phyloP scores from a whole-genome alignment of 1,284 basidiomycete species.

The Cystobasidiaceae sp. region DNA sequence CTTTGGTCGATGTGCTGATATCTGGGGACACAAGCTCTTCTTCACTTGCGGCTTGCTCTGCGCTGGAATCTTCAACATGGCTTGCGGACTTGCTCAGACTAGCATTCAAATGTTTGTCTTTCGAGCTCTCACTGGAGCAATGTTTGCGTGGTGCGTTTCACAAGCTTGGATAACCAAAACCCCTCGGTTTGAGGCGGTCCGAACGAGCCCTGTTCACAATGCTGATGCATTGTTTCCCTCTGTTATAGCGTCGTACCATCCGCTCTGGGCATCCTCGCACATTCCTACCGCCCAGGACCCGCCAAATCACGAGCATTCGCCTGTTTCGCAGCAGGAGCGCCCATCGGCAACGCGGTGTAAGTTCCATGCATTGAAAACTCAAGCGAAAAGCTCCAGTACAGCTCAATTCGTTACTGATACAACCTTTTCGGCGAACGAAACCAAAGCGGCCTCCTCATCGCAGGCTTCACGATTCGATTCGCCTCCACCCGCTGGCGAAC shows the following conservation, averaged over 20 bases:
- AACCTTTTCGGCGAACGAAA: not conserved
- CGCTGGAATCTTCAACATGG: constrained; percentile 16
- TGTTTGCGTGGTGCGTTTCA: constrained; percentile 19
- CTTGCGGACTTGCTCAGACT: constrained; percentile 3
- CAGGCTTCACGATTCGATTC: constrained; percentile 6
- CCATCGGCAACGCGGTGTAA: constrained; percentile 68
- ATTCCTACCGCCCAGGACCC: constrained; percentile 44
- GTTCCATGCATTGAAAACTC: constrained; percentile 62
- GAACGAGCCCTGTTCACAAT: too few species aligned
- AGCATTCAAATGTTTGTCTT: constrained; percentile 24
- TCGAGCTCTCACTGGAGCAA: constrained; percentile 10
- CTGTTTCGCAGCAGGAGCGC: constrained; percentile 58
- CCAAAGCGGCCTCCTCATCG: constrained; percentile 14
- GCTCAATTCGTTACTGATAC: too few species aligned
- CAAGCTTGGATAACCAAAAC: not conserved
- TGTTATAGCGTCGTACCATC: constrained; percentile 28
- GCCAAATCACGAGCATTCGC: constrained; percentile 45
- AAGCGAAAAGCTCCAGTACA: too few species aligned
- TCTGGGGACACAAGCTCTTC: constrained; percentile 60
- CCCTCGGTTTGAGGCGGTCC: not conserved
- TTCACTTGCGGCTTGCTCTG: constrained; percentile 3
- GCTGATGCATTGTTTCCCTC: not conserved
- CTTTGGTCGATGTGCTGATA: constrained; percentile 64
- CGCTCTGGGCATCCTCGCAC: constrained; percentile 44
- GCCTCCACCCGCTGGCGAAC: constrained; percentile 10